Base-by-base conservation (phyloP, 805 yeast genomes). In the Barnettozyma botsteinii region DNA sequence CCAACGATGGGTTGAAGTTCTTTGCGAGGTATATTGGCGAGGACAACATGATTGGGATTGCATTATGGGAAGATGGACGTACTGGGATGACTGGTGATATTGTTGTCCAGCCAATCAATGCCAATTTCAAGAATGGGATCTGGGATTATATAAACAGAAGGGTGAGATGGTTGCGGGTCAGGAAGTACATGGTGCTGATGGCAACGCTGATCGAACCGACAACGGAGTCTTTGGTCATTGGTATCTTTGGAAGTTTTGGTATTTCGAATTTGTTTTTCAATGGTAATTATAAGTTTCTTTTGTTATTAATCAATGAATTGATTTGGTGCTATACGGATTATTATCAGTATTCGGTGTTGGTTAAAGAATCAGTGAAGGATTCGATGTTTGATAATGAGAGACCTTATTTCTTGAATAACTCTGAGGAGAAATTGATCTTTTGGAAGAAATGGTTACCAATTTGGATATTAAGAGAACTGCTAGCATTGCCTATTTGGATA, bases 21-120 rank as follows among this genome's bases (percentile, higher is more conserved):
- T 87, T 88, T 59, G 78, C 95, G 7, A 67, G 78, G 41, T 88
- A 81, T 57, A 87, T 87, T 53, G 95, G 95, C 6, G 96, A 87
- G 57, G 96, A 87, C 59, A 87, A 87, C 59, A 84, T 86, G 94
- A 87, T 87, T 46, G 95, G 85, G 5, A 86, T 85, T 35, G 85
- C 87, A 1, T 56, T 87, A 14, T 87, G 95, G 95, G 77, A 77
- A 41, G 49, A 43, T 19, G 82, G 85, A 2, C 66, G 88, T 48
- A 85, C 95, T 0, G 88, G 82, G 0, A 67, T 86, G 69, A 80
- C 91, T 1, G 77, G 83, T 2, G 95, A 87, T 56, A 72, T 77
- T 34, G 95, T 79, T 2, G 62, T 85, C 4, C 96, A 87, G 56
- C 96, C 96, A 0, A 60, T 77, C 18, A 69, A 69, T 22, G 65